These are phyloP conservation scores for Hippophae rhamnoides DNA, from an alignment of 306 rosid species.

Conservation along the genomic window DNA sequence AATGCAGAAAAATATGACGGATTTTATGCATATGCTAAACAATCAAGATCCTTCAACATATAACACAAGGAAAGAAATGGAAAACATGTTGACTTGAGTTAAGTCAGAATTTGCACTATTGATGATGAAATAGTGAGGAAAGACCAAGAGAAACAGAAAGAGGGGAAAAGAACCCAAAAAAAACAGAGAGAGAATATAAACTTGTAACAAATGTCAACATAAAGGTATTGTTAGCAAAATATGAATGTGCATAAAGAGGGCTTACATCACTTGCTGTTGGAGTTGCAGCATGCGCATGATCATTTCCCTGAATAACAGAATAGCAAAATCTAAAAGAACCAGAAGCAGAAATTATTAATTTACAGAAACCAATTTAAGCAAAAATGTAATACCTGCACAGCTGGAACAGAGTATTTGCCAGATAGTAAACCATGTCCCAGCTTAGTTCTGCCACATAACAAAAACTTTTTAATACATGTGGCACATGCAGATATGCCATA, in stretches of 20 bases:
- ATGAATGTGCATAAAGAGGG: not conserved
- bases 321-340: constrained; percentile 6
- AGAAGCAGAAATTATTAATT: constrained; percentile 8
- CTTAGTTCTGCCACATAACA: constrained; percentile 50
- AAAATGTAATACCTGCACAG: constrained; percentile 36
- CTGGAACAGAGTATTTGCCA: constrained; percentile 73
- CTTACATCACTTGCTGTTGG: constrained; percentile 54
- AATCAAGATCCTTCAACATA: too few relatives aligned
- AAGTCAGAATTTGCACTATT: too few relatives aligned
- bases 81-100: too few relatives aligned
- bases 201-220: too few relatives aligned
- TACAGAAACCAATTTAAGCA: not conserved
- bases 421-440: constrained; percentile 76
- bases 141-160: too few relatives aligned
- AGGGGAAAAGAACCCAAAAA: too few relatives aligned
- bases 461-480: not conserved
- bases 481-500: not conserved
- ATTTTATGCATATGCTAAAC: not conserved
- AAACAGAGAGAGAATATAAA: too few relatives aligned
- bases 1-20: not conserved
- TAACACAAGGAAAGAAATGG: too few relatives aligned
- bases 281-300: constrained; percentile 27
- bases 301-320: constrained; percentile 46
- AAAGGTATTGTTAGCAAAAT: not conserved
- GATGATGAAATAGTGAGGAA: too few relatives aligned